Conservation (phyloP, 2,329 filamentous ascomycete species). For the Chrysoporthe cubensis region DNA sequence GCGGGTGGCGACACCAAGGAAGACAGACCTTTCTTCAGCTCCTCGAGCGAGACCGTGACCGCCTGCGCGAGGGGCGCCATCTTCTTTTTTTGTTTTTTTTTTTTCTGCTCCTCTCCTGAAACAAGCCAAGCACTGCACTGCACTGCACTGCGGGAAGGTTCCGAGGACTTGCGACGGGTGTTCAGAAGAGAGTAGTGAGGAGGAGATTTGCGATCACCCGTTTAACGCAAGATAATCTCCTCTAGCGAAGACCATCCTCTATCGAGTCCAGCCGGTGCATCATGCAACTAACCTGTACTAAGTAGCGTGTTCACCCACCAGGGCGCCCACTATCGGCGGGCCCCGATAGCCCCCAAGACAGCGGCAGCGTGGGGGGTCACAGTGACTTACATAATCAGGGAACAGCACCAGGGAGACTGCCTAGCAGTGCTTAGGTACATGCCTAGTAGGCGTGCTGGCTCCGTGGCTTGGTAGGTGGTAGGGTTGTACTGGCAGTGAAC, state of each 20-base stretch:
- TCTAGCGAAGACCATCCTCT: neutral
- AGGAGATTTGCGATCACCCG: neutral
- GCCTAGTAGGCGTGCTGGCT: too few species aligned
- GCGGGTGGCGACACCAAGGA: slow-evolving; percentile 5
- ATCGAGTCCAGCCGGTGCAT: neutral
- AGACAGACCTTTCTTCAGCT: slow-evolving; percentile 58
- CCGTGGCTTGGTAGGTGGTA: too few species aligned
- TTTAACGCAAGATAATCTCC: neutral
- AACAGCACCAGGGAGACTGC: too few species aligned
- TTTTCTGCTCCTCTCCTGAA: neutral
- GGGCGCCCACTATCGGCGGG: neutral
- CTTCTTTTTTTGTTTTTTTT: neutral
- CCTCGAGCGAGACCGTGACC: slow-evolving; percentile 64
- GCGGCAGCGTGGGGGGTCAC: neutral
- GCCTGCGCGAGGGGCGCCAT: slow-evolving; percentile 58
- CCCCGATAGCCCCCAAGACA: neutral
- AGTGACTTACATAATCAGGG: neutral
- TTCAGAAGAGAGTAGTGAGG: neutral
- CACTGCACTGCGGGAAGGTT: neutral
- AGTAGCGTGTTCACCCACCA: neutral
- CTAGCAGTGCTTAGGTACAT: too few species aligned
- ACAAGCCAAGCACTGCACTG: neutral
- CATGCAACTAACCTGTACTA: neutral
- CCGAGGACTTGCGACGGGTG: too few species aligned
- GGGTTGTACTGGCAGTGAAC: too few species aligned